Evolutionary conservation across 768 basidiomycete genomes (phyloP).

Genomic region (Kwoniella dendrophila): DNA sequence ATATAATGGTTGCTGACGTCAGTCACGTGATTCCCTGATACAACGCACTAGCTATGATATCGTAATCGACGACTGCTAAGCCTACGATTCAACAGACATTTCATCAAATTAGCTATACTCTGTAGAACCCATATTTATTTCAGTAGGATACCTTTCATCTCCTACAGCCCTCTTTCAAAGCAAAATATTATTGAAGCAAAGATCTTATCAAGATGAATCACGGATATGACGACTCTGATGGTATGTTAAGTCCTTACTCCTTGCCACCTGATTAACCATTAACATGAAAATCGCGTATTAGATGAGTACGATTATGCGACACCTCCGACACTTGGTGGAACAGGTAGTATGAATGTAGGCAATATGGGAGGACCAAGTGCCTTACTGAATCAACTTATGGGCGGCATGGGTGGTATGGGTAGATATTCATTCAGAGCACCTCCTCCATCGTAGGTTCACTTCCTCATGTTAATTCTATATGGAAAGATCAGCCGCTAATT

Average conservation of each 20-base stretch:
- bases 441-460: slow-evolving; percentile 19
- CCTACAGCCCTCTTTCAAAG: not conserved
- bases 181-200: not conserved
- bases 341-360: not conserved
- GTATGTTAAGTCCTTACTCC: slow-evolving; percentile 25
- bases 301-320: slow-evolving; percentile 32
- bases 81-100: slow-evolving; percentile 1
- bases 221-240: slow-evolving; percentile 54
- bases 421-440: slow-evolving; percentile 20
- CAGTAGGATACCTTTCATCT: too few relatives aligned
- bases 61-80: slow-evolving; percentile 2
- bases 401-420: slow-evolving; percentile 39
- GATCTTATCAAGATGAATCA: slow-evolving; percentile 42
- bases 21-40: slow-evolving; percentile 12
- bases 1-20: slow-evolving; percentile 2
- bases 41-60: too few relatives aligned
- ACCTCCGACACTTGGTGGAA: slow-evolving; percentile 11
- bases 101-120: not conserved
- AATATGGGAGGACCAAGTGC: slow-evolving; percentile 39
- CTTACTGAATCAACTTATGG: slow-evolving; percentile 48
- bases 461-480: not conserved
- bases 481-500: not conserved
- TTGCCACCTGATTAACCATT: not conserved
- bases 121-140: too few relatives aligned
- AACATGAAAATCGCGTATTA: slow-evolving; percentile 3